These are phyloP conservation scores for Trichosporon faecale DNA, from an alignment of 1,284 basidiomycete species.

Conservation along the genomic window DNA sequence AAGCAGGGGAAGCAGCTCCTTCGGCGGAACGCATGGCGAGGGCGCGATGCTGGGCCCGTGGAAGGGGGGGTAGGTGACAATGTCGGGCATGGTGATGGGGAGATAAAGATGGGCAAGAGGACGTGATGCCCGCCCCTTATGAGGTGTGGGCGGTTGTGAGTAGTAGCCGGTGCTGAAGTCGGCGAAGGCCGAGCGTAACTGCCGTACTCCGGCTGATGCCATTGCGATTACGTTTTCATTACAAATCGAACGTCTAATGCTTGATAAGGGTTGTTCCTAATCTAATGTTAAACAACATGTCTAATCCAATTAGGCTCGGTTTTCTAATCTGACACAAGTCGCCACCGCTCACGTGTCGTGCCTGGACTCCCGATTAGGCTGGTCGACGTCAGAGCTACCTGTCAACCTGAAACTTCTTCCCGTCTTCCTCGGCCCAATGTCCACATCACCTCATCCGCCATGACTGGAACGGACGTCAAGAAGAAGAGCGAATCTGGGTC, in stretches of 20 bases:
- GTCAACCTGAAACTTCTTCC: neutral
- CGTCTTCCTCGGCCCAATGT: neutral
- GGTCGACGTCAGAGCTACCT: neutral
- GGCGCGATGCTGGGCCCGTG: constrained; percentile 14
- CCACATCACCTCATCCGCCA: neutral
- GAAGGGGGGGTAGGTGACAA: constrained; percentile 17
- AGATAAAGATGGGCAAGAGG: neutral
- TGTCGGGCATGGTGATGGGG: neutral
- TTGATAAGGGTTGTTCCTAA: neutral
- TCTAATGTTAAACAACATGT: neutral
- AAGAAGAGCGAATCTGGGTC: neutral
- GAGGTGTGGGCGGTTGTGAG: neutral
- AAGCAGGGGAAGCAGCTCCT: constrained; percentile 14
- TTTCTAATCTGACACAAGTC: neutral
- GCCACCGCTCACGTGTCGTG: neutral
- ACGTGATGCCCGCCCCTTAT: neutral
- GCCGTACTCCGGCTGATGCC: neutral
- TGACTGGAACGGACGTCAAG: neutral
- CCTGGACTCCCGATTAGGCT: neutral
- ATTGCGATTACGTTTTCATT: neutral
- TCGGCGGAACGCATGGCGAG: constrained; percentile 16
- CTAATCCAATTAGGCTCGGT: neutral
- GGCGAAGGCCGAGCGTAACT: neutral
- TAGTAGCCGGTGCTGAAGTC: neutral
- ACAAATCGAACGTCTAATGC: neutral